phyloP scores from a whole-genome alignment of 2,329 filamentous ascomycete genomes.

The Aotearoamyces nothofagi region DNA sequence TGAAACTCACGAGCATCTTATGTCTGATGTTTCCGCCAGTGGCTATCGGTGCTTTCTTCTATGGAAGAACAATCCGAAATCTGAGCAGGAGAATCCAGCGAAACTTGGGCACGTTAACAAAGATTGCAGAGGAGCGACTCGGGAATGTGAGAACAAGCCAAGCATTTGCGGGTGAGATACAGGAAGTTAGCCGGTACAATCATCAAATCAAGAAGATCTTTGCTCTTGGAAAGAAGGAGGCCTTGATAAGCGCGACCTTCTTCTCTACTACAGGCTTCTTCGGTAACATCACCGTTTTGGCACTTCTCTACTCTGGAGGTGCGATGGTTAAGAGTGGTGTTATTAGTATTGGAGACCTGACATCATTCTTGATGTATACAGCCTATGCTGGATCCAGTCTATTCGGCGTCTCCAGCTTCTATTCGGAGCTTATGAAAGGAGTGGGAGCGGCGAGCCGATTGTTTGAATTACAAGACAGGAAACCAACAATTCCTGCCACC shows the following conservation, averaged over 20 bases:
- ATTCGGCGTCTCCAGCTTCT: constrained; percentile 90
- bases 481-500: constrained; percentile 77
- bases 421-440: constrained; percentile 97
- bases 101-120: constrained; percentile 82
- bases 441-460: constrained; percentile 91
- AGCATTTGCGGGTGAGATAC: constrained; percentile 84
- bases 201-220: constrained; percentile 87
- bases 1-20: constrained; percentile 78
- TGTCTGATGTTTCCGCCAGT: constrained; percentile 82
- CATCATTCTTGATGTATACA: constrained; percentile 97
- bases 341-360: constrained; percentile 83
- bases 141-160: constrained; percentile 95
- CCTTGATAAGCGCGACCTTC: constrained; percentile 79
- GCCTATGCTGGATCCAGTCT: constrained; percentile 75
- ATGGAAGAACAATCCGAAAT: constrained; percentile 77
- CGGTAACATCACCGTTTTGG: constrained; percentile 92
- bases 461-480: constrained; percentile 87
- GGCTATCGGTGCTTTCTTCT: constrained; percentile 79
- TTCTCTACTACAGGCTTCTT: constrained; percentile 78
- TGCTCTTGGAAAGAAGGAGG: constrained; percentile 71
- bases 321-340: constrained; percentile 75
- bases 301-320: constrained; percentile 79
- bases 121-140: constrained; percentile 94
- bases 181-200: constrained; percentile 86
- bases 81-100: constrained; percentile 87